phyloP scores from a whole-genome alignment of 2,329 filamentous ascomycete species.

The Penicillium crustosum region DNA sequence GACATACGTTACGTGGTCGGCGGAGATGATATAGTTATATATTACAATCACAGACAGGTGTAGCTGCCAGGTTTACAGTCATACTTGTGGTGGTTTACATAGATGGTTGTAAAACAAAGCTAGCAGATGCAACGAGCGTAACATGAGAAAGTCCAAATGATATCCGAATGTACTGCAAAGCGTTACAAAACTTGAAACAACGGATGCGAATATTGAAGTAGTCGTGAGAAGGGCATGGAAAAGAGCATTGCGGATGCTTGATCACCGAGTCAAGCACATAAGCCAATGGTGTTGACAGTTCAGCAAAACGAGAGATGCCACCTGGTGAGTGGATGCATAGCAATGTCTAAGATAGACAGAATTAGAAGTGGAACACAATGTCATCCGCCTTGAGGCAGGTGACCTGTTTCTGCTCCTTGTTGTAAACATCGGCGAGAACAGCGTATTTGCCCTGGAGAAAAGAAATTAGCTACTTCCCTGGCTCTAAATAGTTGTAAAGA shows the following conservation, averaged over 20 bases:
- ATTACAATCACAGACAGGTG: neutral
- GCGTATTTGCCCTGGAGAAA: slow-evolving; percentile 75
- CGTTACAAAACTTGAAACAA: slow-evolving; percentile 9
- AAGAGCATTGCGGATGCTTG: slow-evolving; percentile 8
- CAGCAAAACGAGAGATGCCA: slow-evolving; percentile 13
- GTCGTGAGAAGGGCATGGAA: slow-evolving; percentile 20
- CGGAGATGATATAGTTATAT: neutral
- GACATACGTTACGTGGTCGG: neutral
- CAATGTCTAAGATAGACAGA: neutral
- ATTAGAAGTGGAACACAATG: slow-evolving; percentile 33
- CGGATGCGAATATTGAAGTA: slow-evolving; percentile 7
- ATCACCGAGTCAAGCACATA: slow-evolving; percentile 2
- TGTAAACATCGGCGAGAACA: slow-evolving; percentile 82
- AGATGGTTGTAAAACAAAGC: neutral
- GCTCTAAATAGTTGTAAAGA: neutral
- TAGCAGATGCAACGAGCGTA: slow-evolving; percentile 1
- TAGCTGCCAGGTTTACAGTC: slow-evolving; percentile 1
- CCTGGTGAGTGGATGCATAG: slow-evolving; percentile 18
- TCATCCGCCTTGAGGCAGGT: slow-evolving; percentile 75
- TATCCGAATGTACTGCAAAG: slow-evolving; percentile 9
- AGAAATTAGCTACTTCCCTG: slow-evolving; percentile 8
- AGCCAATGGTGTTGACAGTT: neutral
- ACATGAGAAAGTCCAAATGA: slow-evolving; percentile 2
- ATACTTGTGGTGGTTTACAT: neutral
- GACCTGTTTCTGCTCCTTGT: slow-evolving; percentile 68